Conservation (phyloP, 495 filamentous ascomycete genomes). For the Aspergillus olivimuriae region DNA sequence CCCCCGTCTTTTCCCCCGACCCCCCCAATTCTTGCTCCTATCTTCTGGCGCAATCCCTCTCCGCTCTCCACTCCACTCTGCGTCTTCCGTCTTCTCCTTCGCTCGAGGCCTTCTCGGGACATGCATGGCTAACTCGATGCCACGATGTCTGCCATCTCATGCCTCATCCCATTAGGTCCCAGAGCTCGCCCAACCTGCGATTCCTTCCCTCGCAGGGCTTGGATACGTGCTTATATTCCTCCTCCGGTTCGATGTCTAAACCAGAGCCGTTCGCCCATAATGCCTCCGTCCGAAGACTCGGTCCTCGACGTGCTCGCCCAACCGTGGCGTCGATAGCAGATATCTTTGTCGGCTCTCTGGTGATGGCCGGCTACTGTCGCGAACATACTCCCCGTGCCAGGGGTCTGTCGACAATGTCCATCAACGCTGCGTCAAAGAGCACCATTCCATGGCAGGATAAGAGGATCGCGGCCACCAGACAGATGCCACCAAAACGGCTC, state of each 20-base stretch:
- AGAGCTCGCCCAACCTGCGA: conserved; percentile 47
- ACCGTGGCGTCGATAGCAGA: conserved; percentile 39
- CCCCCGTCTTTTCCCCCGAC: too few relatives aligned
- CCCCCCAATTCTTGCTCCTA: not conserved
- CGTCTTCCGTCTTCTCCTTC: conserved; percentile 11
- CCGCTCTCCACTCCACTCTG: conserved; percentile 3
- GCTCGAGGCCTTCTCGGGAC: conserved; percentile 19
- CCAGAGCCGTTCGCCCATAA: conserved; percentile 21
- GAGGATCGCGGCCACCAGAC: conserved; percentile 7
- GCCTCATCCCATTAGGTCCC: conserved; percentile 51
- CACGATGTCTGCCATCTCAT: conserved; percentile 61
- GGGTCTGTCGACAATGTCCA: conserved; percentile 23
- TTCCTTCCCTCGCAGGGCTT: conserved; percentile 39
- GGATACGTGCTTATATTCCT: conserved; percentile 31
- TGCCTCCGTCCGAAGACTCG: conserved; percentile 29
- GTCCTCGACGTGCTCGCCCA: conserved; percentile 36
- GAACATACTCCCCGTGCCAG: conserved; percentile 42
- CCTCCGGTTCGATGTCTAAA: conserved; percentile 27
- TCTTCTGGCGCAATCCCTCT: conserved; percentile 7
- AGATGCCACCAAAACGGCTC: conserved; percentile 13
- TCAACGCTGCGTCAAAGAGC: conserved; percentile 8
- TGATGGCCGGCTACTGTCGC: conserved; percentile 55
- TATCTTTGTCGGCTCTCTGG: conserved; percentile 59
- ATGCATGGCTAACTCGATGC: conserved; percentile 40
- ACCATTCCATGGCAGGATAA: conserved; percentile 14